These are phyloP conservation scores for Cordyceps cicadae DNA, from an alignment of 2,329 filamentous ascomycete species.

Conservation along the genomic window DNA sequence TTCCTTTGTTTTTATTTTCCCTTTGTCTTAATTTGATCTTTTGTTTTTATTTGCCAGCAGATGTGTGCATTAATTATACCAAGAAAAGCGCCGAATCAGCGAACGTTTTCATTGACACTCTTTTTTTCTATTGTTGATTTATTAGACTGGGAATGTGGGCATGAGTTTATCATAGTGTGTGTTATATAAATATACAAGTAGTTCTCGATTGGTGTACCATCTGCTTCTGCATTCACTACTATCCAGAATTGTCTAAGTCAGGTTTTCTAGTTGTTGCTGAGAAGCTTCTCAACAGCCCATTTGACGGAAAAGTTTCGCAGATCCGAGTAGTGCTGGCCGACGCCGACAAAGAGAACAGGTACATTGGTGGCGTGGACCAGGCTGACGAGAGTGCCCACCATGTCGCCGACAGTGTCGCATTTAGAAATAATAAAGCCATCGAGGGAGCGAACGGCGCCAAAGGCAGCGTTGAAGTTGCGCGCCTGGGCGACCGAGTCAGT, in stretches of 20 bases:
- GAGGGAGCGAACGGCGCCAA: conserved; percentile 69
- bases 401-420: conserved; percentile 98
- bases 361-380: conserved; percentile 97
- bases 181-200: background rate
- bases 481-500: conserved; percentile 94
- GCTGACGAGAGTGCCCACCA: conserved; percentile 91
- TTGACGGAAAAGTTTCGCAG: conserved; percentile 60
- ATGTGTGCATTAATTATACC: conserved; percentile 1
- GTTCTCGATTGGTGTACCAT: background rate
- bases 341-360: conserved; percentile 83
- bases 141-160: background rate
- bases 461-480: conserved; percentile 89
- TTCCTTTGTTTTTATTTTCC: conserved; percentile 20
- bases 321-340: conserved; percentile 62
- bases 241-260: background rate
- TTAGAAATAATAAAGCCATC: conserved; percentile 99
- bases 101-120: background rate
- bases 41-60: conserved; percentile 17
- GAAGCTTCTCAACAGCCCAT: conserved; percentile 60
- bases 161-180: background rate
- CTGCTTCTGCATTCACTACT: background rate
- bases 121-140: conserved; percentile 1
- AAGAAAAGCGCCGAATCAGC: background rate
- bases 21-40: too few relatives aligned
- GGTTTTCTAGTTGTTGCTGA: conserved; percentile 37